Evolutionary conservation across 2,329 filamentous ascomycete genomes (phyloP).

Genomic region (Myriosclerotinia scirpicola): DNA sequence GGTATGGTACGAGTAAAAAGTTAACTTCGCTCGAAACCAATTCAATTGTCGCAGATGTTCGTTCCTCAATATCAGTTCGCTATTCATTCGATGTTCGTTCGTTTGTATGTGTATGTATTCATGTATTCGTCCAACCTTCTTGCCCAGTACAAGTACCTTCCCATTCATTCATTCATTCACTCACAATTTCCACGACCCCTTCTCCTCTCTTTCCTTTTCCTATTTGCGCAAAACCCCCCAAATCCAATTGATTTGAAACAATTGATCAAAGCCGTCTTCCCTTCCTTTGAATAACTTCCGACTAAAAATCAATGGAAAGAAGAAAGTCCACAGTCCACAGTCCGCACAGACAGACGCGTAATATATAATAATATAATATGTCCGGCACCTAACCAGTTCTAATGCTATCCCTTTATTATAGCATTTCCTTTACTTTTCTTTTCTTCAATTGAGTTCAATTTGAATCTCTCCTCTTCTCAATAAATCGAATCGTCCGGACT

Average conservation of each 20-base stretch:
- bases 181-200: too few species aligned
- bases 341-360: constrained; percentile 13
- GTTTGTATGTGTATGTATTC: neutral
- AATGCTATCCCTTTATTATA: neutral
- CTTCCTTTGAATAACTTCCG: neutral
- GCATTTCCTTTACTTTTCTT: neutral
- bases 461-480: too few species aligned
- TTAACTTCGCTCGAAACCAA: neutral
- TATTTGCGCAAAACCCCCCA: neutral
- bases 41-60: constrained; percentile 1
- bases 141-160: neutral
- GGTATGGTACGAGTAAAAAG: neutral
- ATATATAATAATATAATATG: constrained; percentile 8
- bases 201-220: constrained; percentile 12
- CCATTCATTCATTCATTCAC: too few species aligned
- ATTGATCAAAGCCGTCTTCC: neutral
- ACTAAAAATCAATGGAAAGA: neutral
- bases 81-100: neutral
- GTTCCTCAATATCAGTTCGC: neutral
- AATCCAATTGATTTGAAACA: constrained; percentile 4
- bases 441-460: neutral
- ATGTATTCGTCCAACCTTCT: constrained; percentile 1
- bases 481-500: neutral
- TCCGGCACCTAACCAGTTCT: neutral
- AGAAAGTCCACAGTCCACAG: constrained; percentile 4